phyloP scores from a whole-genome alignment of 768 basidiomycete genomes.

The Mycena olivaceomarginata region DNA sequence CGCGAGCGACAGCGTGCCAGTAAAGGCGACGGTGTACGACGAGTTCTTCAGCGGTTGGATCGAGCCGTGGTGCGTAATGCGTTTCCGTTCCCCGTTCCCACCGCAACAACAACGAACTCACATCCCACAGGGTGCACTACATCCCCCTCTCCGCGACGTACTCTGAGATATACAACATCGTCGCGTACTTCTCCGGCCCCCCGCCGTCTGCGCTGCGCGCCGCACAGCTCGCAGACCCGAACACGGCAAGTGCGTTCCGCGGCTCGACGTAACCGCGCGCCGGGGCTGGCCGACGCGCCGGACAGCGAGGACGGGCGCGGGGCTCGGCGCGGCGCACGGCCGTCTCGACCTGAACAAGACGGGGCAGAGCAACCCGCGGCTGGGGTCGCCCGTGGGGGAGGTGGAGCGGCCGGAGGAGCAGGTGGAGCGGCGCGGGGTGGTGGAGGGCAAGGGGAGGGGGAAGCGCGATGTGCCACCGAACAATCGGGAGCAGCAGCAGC shows the following conservation, averaged over 20 bases:
- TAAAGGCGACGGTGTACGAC: constrained; percentile 94
- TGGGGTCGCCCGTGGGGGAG: constrained; percentile 19
- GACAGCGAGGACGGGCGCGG: neutral
- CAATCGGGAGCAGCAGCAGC: neutral
- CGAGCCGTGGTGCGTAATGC: constrained; percentile 79
- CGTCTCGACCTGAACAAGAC: neutral
- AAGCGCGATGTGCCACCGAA: constrained; percentile 73
- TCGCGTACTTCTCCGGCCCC: constrained; percentile 94
- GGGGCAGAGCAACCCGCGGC: neutral
- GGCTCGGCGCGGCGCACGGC: constrained; percentile 47
- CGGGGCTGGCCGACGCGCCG: neutral
- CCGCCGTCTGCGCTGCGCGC: constrained; percentile 73
- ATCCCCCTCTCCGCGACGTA: constrained; percentile 94
- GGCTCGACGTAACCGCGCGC: constrained; percentile 12
- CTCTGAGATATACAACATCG: constrained; percentile 94
- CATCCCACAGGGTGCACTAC: constrained; percentile 86
- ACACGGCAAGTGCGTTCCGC: constrained; percentile 55
- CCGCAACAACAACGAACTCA: constrained; percentile 6
- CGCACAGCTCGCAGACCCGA: constrained; percentile 69
- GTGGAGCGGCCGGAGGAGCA: constrained; percentile 71
- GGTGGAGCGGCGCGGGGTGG: constrained; percentile 61
- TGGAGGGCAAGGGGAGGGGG: constrained; percentile 65
- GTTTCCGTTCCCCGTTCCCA: too few species aligned
- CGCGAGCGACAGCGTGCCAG: constrained; percentile 90
- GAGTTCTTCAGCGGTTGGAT: constrained; percentile 96